phyloP scores from a whole-genome alignment of 2,329 filamentous ascomycete species.

The Sordariomycetes sp. region DNA sequence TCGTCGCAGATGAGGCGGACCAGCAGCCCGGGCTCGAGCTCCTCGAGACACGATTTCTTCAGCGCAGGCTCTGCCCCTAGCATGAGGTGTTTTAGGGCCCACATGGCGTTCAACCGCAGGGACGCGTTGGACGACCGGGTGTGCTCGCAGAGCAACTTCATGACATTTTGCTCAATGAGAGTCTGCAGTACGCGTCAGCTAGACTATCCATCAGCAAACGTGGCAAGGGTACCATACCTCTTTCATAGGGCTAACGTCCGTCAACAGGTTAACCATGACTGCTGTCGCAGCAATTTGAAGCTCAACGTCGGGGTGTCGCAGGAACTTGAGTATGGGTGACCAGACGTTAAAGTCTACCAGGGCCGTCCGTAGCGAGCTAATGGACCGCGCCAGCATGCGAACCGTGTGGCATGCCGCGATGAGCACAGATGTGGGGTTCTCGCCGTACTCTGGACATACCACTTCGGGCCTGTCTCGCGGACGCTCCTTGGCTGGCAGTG shows the following conservation, averaged over 20 bases:
- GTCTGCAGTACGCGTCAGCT: conserved; percentile 29
- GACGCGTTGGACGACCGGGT: conserved; percentile 70
- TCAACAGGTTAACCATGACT: conserved; percentile 70
- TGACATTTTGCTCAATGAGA: conserved; percentile 59
- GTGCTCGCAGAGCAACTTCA: conserved; percentile 69
- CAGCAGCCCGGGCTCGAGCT: conserved; percentile 68
- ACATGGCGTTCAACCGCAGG: conserved; percentile 73
- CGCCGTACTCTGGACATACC: conserved; percentile 41
- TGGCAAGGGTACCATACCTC: conserved; percentile 36
- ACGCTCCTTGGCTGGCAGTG: conserved; percentile 27
- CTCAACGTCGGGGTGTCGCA: conserved; percentile 62
- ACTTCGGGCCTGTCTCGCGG: conserved; percentile 16
- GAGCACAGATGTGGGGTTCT: conserved; percentile 64
- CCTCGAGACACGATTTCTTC: conserved; percentile 66
- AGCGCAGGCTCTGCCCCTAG: conserved; percentile 55
- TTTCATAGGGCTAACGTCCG: conserved; percentile 85
- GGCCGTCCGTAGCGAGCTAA: conserved; percentile 71
- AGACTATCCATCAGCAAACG: background rate
- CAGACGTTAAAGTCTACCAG: conserved; percentile 78
- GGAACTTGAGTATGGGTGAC: conserved; percentile 60
- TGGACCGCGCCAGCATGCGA: conserved; percentile 70
- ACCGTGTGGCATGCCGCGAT: conserved; percentile 76
- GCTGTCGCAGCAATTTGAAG: conserved; percentile 80
- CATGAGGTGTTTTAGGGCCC: conserved; percentile 87
- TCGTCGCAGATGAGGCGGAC: conserved; percentile 61